A percentile compares a stretch with the other conserved stretches of the same genome.
Conservation (phyloP, 2,329 filamentous ascomycete species). For the Dothideomycetes sp. region DNA sequence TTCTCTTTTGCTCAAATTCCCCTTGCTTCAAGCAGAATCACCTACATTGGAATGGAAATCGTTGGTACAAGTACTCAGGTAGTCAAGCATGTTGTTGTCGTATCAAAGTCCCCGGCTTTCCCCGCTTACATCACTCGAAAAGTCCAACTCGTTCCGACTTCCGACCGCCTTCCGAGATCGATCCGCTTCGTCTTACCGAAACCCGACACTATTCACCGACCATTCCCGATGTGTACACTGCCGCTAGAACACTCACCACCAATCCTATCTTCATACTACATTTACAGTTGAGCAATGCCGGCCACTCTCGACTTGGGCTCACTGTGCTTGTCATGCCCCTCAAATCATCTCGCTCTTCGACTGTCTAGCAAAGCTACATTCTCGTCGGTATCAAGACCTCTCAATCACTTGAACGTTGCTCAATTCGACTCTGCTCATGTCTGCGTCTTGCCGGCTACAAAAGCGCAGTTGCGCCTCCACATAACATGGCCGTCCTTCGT, state of each 20-base stretch:
- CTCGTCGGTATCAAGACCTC: neutral
- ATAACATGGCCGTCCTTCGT: neutral
- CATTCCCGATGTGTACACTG: too few relatives aligned
- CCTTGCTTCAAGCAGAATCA: too few relatives aligned
- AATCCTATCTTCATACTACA: too few relatives aligned
- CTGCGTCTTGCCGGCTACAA: neutral
- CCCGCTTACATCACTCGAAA: slow-evolving; percentile 10
- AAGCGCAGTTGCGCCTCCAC: neutral
- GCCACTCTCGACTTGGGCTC: neutral
- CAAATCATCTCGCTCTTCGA: slow-evolving; percentile 1
- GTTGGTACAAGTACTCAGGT: neutral
- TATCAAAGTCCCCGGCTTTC: too few relatives aligned
- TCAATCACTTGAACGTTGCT: neutral
- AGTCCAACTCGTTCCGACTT: neutral
- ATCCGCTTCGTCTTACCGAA: neutral
- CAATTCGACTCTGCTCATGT: neutral
- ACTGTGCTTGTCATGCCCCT: slow-evolving; percentile 5
- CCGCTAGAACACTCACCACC: too few relatives aligned
- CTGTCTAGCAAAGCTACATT: slow-evolving; percentile 1
- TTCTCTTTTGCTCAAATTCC: neutral
- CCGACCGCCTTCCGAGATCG: too few relatives aligned
- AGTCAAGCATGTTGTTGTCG: neutral
- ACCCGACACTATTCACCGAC: neutral
- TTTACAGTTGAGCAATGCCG: too few relatives aligned
- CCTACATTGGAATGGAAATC: too few relatives aligned